Percentiles rank a stretch among this genome's conserved stretches.
These are phyloP conservation scores for Lactarius tabidus DNA, from an alignment of 768 basidiomycete genomes.

Conservation along the genomic window DNA sequence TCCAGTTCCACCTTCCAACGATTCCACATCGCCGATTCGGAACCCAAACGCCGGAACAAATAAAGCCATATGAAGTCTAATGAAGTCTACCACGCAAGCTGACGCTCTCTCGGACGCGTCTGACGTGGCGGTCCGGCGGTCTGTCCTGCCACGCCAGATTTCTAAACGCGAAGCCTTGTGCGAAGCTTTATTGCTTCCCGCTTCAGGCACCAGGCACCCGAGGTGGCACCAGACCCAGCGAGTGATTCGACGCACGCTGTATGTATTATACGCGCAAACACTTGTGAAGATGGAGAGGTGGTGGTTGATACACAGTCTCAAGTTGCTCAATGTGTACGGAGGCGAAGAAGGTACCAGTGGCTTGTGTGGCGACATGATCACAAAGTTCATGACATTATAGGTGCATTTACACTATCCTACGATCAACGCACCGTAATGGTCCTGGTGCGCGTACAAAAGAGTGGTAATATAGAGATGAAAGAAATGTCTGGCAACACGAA, in stretches of 20 bases:
- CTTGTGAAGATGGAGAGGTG: too few relatives aligned
- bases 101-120: too few relatives aligned
- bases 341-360: background rate
- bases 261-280: background rate
- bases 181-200: too few relatives aligned
- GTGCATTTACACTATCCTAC: background rate
- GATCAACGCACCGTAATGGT: background rate
- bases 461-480: conserved; percentile 3
- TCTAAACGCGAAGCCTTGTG: too few relatives aligned
- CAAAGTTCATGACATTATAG: background rate
- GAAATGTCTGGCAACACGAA: conserved; percentile 1
- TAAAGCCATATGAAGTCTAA: background rate
- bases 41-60: background rate
- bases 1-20: background rate
- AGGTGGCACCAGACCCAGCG: too few relatives aligned
- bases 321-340: background rate
- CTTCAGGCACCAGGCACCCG: too few relatives aligned
- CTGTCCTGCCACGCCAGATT: too few relatives aligned
- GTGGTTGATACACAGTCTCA: background rate
- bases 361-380: background rate
- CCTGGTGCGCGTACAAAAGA: conserved; percentile 9
- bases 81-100: too few relatives aligned
- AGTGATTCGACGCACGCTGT: too few relatives aligned
- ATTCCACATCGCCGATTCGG: background rate
- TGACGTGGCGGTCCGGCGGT: too few relatives aligned